Evolutionary conservation across 768 basidiomycete genomes (phyloP).

Genomic region (Termitomyces sp.): DNA sequence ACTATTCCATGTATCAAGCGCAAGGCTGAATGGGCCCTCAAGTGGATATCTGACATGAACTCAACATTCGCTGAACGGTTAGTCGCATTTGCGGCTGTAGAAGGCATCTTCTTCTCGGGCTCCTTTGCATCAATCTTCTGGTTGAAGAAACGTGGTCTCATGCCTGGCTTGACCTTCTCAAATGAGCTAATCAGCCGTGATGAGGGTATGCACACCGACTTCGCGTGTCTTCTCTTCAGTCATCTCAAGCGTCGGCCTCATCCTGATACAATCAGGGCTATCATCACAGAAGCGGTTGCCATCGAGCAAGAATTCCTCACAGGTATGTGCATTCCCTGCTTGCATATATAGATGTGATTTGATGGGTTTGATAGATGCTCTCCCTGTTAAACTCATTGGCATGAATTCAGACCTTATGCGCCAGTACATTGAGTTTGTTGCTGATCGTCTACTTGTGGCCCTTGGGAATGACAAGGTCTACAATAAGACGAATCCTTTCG

Average conservation of each 20-base stretch:
- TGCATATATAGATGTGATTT: too few relatives aligned
- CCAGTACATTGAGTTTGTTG: constrained; percentile 89
- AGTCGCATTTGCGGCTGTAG: constrained; percentile 94
- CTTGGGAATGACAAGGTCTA: constrained; percentile 83
- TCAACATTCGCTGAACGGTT: constrained; percentile 87
- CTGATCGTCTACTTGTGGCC: constrained; percentile 81
- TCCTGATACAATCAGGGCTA: constrained; percentile 61
- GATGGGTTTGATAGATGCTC: constrained; percentile 49
- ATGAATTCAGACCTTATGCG: constrained; percentile 91
- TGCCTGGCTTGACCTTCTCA: constrained; percentile 96
- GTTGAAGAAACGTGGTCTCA: constrained; percentile 94
- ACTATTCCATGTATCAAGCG: constrained; percentile 89
- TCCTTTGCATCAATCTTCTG: constrained; percentile 94
- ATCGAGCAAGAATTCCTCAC: constrained; percentile 88
- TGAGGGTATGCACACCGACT: constrained; percentile 96
- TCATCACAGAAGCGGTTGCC: constrained; percentile 77
- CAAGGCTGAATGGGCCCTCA: constrained; percentile 94
- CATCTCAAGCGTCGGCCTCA: constrained; percentile 81
- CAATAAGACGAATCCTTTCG: constrained; percentile 75
- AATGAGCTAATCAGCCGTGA: constrained; percentile 96
- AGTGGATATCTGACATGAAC: constrained; percentile 79
- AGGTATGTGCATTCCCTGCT: constrained; percentile 32
- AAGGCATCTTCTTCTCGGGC: constrained; percentile 96
- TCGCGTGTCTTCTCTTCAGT: constrained; percentile 86
- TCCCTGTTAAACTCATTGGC: constrained; percentile 83